phyloP scores from a whole-genome alignment of 2,329 filamentous ascomycete genomes.

The Fusarium guadeloupense region DNA sequence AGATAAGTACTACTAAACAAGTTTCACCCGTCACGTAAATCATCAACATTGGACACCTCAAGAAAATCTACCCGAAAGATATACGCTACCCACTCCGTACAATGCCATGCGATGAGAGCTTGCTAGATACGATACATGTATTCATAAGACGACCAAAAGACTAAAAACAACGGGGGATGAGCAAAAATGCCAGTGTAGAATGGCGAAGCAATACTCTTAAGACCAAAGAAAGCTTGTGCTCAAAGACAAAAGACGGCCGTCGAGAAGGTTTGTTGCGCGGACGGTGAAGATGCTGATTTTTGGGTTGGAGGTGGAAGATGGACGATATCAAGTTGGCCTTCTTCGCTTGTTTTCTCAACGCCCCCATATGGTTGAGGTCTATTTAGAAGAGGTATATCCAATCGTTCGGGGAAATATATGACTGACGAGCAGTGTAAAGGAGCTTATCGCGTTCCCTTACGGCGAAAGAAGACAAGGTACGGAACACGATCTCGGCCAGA shows the following conservation, averaged over 20 bases:
- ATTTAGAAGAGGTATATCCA: not conserved
- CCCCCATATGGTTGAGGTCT: not conserved
- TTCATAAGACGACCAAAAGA: not conserved
- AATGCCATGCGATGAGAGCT: constrained; percentile 31
- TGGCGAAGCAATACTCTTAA: not conserved
- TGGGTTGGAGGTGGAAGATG: not conserved
- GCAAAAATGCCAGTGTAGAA: not conserved
- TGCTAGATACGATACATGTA: constrained; percentile 14
- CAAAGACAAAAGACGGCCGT: constrained; percentile 3
- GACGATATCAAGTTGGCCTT: not conserved
- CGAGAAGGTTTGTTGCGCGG: not conserved
- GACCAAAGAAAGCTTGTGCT: constrained; percentile 1
- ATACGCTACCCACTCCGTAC: constrained; percentile 29
- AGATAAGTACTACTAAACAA: not conserved
- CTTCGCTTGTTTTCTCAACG: not conserved
- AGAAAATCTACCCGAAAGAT: constrained; percentile 6
- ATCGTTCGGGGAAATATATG: not conserved
- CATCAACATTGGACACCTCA: constrained; percentile 7
- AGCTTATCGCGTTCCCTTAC: constrained; percentile 46
- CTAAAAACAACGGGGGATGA: not conserved
- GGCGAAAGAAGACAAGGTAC: constrained; percentile 58
- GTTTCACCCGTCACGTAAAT: not conserved
- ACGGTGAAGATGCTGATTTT: not conserved
- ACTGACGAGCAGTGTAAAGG: not conserved
- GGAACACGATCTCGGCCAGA: constrained; percentile 52